These are phyloP conservation scores for Aspergillus tanneri DNA, from an alignment of 2,329 filamentous ascomycete genomes.

Conservation along the genomic window DNA sequence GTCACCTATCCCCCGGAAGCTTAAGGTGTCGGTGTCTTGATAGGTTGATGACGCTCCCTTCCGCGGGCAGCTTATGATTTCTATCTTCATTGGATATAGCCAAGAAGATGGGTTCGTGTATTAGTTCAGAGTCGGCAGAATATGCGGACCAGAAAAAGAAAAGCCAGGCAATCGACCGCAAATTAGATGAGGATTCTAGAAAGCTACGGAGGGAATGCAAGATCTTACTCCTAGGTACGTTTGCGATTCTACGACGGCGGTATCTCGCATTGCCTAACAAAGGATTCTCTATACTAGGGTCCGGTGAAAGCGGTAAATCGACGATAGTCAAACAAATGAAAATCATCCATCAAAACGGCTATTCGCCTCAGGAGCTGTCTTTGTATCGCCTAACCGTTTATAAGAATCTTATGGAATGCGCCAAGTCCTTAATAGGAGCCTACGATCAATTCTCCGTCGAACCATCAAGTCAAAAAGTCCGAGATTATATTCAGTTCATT, in stretches of 20 bases:
- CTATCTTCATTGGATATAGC: slow-evolving; percentile 21
- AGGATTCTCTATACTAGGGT: slow-evolving; percentile 59
- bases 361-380: slow-evolving; percentile 87
- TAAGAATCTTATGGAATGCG: slow-evolving; percentile 97
- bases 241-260: slow-evolving; percentile 1
- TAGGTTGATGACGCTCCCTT: slow-evolving; percentile 28
- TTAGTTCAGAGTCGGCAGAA: slow-evolving; percentile 77
- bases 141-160: slow-evolving; percentile 92
- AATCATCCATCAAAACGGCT: slow-evolving; percentile 98
- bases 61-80: slow-evolving; percentile 26
- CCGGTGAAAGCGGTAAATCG: slow-evolving; percentile 97
- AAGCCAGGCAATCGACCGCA: slow-evolving; percentile 92
- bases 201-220: slow-evolving; percentile 97
- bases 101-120: slow-evolving; percentile 79
- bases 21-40: slow-evolving; percentile 21
- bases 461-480: slow-evolving; percentile 68
- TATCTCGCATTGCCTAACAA: slow-evolving; percentile 8
- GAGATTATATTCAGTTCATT: slow-evolving; percentile 74
- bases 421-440: slow-evolving; percentile 85
- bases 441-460: slow-evolving; percentile 90
- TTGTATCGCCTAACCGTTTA: slow-evolving; percentile 96
- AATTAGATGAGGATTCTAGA: slow-evolving; percentile 90
- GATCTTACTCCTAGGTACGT: slow-evolving; percentile 81
- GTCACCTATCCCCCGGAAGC: slow-evolving; percentile 7
- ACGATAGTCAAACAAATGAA: slow-evolving; percentile 99